Percentiles rank a stretch among this genome's conserved stretches.
Evolutionary conservation across 1,284 basidiomycete species (phyloP).

Genomic region (Microbotryum violaceum): DNA sequence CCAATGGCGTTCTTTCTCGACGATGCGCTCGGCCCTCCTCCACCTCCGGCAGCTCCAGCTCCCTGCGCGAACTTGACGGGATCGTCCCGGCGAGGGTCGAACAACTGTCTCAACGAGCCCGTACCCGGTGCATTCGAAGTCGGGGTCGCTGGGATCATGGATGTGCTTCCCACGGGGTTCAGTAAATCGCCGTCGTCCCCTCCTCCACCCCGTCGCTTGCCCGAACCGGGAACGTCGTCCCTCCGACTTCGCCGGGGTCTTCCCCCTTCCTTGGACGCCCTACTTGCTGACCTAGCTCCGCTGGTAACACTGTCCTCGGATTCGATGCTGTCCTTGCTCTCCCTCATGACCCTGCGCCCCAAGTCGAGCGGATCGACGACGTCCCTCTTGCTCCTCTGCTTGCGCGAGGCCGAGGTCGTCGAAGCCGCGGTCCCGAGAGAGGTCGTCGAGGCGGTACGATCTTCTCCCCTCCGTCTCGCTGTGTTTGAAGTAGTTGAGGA

Average conservation of each 20-base stretch:
- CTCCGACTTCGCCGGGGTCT: constrained; percentile 5
- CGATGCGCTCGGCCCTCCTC: constrained; percentile 48
- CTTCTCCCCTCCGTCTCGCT: not conserved
- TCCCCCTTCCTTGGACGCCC: constrained; percentile 5
- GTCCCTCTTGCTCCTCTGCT: constrained; percentile 21
- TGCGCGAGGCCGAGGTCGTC: not conserved
- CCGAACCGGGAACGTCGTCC: constrained; percentile 8
- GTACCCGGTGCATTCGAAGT: not conserved
- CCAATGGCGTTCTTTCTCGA: not conserved
- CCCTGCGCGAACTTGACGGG: constrained; percentile 59
- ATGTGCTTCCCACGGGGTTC: not conserved
- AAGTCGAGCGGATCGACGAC: constrained; percentile 21
- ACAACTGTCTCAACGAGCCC: constrained; percentile 53
- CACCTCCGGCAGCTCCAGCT: constrained; percentile 31
- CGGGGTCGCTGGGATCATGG: not conserved
- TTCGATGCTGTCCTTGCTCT: constrained; percentile 25
- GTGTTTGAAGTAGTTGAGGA: not conserved
- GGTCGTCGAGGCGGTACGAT: not conserved
- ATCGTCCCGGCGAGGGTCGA: constrained; percentile 75
- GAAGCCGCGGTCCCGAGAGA: not conserved
- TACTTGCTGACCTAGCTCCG: constrained; percentile 14
- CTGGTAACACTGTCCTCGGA: constrained; percentile 15
- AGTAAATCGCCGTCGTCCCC: constrained; percentile 1
- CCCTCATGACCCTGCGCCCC: constrained; percentile 11
- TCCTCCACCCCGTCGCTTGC: not conserved